phyloP scores from a whole-genome alignment of 108 stramenopile genomes.

The Cyclostephanos invisitatus region DNA sequence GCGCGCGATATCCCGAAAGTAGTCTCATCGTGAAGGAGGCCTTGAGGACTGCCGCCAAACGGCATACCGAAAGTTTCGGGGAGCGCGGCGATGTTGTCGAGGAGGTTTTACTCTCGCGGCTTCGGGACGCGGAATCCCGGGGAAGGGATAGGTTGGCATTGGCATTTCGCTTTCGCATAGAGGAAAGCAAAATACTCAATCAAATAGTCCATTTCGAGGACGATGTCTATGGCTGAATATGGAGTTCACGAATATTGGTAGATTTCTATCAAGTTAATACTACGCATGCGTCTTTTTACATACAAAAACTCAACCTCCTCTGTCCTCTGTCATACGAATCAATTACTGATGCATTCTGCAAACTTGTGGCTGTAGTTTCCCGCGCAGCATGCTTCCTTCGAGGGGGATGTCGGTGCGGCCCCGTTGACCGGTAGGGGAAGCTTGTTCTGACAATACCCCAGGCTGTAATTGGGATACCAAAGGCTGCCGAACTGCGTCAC shows the following conservation, averaged over 20 bases:
- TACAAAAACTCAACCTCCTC: too few species aligned
- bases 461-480: too few species aligned
- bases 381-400: too few species aligned
- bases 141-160: conserved; percentile 19
- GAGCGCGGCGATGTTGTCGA: conserved; percentile 5
- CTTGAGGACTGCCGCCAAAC: conserved; percentile 25
- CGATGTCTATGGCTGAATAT: not conserved
- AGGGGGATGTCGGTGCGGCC: too few species aligned
- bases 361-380: too few species aligned
- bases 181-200: conserved; percentile 47
- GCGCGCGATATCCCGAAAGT: conserved; percentile 48
- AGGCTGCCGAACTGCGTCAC: too few species aligned
- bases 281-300: too few species aligned
- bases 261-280: too few species aligned
- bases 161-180: conserved; percentile 54
- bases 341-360: too few species aligned
- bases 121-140: conserved; percentile 18
- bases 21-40: conserved; percentile 16
- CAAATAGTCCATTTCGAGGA: conserved; percentile 15
- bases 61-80: not conserved
- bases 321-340: too few species aligned
- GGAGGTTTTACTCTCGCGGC: conserved; percentile 7
- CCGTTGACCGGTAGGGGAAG: too few species aligned
- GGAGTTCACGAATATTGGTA: not conserved
- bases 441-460: too few species aligned